These are phyloP conservation scores for Erythrobasidium hasegawianum DNA, from an alignment of 1,284 basidiomycete species.

Conservation along the genomic window DNA sequence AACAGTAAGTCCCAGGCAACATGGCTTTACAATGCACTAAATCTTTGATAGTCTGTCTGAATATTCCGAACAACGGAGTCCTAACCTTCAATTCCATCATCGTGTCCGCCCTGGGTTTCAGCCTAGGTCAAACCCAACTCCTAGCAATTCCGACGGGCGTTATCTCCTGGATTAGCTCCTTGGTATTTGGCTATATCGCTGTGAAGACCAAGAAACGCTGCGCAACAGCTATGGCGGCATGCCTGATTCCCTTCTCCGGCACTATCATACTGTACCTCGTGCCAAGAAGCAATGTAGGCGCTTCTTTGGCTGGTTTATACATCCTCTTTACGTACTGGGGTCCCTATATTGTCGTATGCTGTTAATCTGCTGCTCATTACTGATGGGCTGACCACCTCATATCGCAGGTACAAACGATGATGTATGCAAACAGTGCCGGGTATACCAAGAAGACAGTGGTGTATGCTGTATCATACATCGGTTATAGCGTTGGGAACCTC, in stretches of 20 bases:
- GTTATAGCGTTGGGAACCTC: conserved; percentile 40
- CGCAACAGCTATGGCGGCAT: conserved; percentile 18
- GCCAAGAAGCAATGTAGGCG: conserved; percentile 33
- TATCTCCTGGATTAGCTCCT: conserved; percentile 43
- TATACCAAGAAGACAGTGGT: conserved; percentile 44
- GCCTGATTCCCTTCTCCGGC: conserved; percentile 23
- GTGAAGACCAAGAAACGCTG: conserved; percentile 35
- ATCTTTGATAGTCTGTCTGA: no score
- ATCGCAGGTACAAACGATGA: conserved; percentile 34
- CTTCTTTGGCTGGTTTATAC: conserved; percentile 42
- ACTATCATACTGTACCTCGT: conserved; percentile 36
- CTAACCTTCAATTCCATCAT: no score
- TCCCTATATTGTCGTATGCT: no score
- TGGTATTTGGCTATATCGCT: conserved; percentile 41
- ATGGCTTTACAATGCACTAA: no score
- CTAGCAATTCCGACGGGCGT: conserved; percentile 43
- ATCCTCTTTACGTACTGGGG: conserved; percentile 38
- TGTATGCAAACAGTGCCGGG: conserved; percentile 43
- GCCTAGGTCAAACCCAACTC: neutral
- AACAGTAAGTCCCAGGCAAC: conserved; percentile 19
- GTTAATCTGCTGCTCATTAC: no score
- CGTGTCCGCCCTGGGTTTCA: neutral
- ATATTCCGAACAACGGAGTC: conserved; percentile 44
- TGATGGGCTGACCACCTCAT: neutral
- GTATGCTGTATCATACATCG: conserved; percentile 43